Conservation (phyloP, 2,329 filamentous ascomycete species). For the Arthrobotrys sphaeroides region DNA sequence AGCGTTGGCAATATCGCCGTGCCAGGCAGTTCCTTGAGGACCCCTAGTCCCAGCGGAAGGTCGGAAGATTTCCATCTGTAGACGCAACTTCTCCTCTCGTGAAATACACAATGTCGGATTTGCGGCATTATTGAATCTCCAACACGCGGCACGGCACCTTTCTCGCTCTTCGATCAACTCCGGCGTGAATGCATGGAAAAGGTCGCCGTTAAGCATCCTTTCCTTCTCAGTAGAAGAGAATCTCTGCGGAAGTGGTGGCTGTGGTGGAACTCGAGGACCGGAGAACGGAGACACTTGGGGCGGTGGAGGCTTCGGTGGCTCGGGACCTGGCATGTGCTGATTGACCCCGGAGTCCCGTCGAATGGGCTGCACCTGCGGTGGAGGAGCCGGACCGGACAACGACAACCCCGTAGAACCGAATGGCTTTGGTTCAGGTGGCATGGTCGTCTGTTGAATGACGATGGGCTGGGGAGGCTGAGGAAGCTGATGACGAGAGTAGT, state of each 20-base stretch:
- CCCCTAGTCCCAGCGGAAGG: conserved; percentile 54
- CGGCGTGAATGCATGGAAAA: conserved; percentile 81
- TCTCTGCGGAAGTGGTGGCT: conserved; percentile 60
- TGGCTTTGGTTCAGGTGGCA: conserved; percentile 38
- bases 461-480: conserved; percentile 18
- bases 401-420: conserved; percentile 42
- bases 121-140: conserved; percentile 81
- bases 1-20: conserved; percentile 40
- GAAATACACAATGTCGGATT: conserved; percentile 78
- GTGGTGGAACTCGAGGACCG: conserved; percentile 69
- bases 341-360: conserved; percentile 32
- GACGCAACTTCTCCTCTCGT: conserved; percentile 71
- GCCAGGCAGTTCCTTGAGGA: conserved; percentile 45
- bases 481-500: conserved; percentile 31
- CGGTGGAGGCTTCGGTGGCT: conserved; percentile 57
- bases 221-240: conserved; percentile 75
- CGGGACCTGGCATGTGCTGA: conserved; percentile 58
- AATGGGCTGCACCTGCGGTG: conserved; percentile 54
- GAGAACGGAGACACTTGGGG: conserved; percentile 68
- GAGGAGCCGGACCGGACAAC: conserved; percentile 57
- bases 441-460: conserved; percentile 29
- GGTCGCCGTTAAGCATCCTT: conserved; percentile 82
- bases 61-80: conserved; percentile 73
- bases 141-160: conserved; percentile 80
- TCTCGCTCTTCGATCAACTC: conserved; percentile 85